phyloP scores from a whole-genome alignment of 2,329 filamentous ascomycete genomes.

The Ambrosiella xylebori region DNA sequence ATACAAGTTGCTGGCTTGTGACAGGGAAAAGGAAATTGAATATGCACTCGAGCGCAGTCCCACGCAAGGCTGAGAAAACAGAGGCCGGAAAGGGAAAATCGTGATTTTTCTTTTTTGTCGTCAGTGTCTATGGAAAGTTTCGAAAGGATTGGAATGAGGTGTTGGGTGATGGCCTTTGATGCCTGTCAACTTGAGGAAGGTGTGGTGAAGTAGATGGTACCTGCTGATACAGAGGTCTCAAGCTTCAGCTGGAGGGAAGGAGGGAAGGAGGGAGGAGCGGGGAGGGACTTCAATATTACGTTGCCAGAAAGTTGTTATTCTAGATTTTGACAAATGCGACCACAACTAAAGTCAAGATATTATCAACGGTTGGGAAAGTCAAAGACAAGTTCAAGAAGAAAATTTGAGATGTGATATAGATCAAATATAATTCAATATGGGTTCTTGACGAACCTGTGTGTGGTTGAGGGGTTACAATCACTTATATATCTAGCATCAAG shows the following conservation, averaged over 20 bases:
- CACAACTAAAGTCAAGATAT: neutral
- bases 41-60: constrained; percentile 2
- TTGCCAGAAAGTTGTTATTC: neutral
- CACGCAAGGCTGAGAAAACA: neutral
- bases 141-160: neutral
- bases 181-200: neutral
- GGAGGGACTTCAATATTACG: neutral
- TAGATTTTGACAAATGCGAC: neutral
- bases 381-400: no score
- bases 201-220: neutral
- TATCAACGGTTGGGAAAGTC: neutral
- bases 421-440: no score
- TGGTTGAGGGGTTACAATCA: neutral
- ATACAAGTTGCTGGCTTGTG: neutral
- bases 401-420: no score
- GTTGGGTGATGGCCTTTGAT: neutral
- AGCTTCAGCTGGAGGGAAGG: neutral
- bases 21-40: constrained; percentile 5
- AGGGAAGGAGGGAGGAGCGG: neutral
- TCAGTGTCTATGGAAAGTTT: neutral
- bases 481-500: neutral
- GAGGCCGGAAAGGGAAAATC: neutral
- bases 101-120: neutral
- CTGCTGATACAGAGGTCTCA: neutral
- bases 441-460: no score